Conservation (phyloP, 2,329 filamentous ascomycete genomes). For the Laburnicola sp. region DNA sequence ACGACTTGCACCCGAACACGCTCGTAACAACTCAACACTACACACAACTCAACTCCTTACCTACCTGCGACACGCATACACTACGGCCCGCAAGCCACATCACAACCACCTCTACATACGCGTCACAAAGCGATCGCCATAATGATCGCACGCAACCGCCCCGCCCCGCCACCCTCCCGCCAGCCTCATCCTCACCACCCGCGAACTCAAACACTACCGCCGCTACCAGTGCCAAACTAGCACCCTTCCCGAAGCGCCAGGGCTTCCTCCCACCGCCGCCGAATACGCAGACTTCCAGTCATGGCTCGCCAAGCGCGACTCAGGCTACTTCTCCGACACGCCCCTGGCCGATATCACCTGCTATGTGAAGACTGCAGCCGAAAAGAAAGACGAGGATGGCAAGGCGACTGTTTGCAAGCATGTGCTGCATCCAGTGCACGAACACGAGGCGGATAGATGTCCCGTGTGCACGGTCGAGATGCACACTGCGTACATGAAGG, state of each 20-base stretch:
- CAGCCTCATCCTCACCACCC: constrained; percentile 26
- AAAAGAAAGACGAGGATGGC: not conserved
- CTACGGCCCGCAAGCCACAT: no score
- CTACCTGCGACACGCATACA: not conserved
- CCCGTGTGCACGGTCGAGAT: constrained; percentile 33
- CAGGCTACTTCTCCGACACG: constrained; percentile 36
- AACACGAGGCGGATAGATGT: constrained; percentile 17
- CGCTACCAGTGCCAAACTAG: constrained; percentile 32
- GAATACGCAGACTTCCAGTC: constrained; percentile 37
- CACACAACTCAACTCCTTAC: not conserved
- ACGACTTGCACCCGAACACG: not conserved
- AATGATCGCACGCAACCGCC: constrained; percentile 1
- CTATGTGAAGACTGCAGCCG: constrained; percentile 16
- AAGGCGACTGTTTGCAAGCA: constrained; percentile 28
- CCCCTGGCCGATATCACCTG: constrained; percentile 28
- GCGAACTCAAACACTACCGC: constrained; percentile 34
- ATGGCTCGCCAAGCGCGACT: constrained; percentile 36
- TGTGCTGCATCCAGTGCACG: constrained; percentile 24
- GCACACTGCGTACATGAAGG: constrained; percentile 30
- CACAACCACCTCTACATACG: no score
- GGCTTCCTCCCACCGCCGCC: constrained; percentile 29
- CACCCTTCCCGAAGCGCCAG: constrained; percentile 20
- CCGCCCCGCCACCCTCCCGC: constrained; percentile 12
- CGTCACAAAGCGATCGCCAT: not conserved
- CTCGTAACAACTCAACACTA: not conserved